Evolutionary conservation across 495 filamentous ascomycete genomes (phyloP).

Genomic region (Saxophila tyrrhenica): DNA sequence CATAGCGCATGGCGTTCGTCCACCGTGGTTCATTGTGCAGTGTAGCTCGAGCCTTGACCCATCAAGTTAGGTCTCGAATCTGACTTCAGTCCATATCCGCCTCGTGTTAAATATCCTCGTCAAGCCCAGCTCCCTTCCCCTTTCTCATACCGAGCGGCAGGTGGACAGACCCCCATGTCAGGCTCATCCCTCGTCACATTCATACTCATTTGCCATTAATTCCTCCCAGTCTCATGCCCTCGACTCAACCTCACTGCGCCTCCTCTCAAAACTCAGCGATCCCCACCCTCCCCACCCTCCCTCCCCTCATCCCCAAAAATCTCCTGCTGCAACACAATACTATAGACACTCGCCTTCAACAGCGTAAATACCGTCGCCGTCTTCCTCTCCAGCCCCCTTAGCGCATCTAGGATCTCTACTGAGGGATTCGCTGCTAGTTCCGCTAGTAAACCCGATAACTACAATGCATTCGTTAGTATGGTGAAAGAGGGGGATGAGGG

Average conservation of each 20-base stretch:
- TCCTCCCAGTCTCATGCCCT: no score
- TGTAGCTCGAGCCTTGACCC: not conserved
- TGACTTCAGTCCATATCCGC: no score
- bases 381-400: slow-evolving; percentile 83
- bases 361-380: slow-evolving; percentile 87
- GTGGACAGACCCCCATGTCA: no score
- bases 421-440: slow-evolving; percentile 51
- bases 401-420: slow-evolving; percentile 65
- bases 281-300: not conserved
- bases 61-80: no score
- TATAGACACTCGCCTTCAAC: slow-evolving; percentile 95
- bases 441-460: slow-evolving; percentile 54
- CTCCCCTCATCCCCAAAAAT: slow-evolving; percentile 53
- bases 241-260: no score
- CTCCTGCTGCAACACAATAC: slow-evolving; percentile 95
- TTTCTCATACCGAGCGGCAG: no score
- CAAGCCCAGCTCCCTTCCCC: no score
- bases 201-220: no score
- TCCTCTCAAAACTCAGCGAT: not conserved
- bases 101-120: no score
- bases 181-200: no score
- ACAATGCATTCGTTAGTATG: slow-evolving; percentile 1
- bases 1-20: not conserved
- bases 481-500: not conserved
- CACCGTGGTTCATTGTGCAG: not conserved